Evolutionary conservation across 2,329 filamentous ascomycete genomes (phyloP).

Genomic region (Catunica adiposa): DNA sequence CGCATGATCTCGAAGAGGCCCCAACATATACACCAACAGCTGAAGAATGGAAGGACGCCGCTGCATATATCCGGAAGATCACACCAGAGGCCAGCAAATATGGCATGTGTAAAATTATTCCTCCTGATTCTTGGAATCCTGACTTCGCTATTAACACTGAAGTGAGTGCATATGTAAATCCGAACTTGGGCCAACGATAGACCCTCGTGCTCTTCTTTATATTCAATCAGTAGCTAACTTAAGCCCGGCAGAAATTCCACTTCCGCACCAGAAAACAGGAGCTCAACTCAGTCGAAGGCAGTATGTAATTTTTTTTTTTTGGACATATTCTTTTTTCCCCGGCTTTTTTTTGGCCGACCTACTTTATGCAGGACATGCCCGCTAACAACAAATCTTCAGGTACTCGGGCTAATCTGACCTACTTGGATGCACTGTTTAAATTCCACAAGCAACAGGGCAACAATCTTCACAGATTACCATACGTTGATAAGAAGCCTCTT

Average conservation of each 20-base stretch:
- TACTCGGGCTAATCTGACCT: constrained; percentile 87
- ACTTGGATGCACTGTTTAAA: constrained; percentile 85
- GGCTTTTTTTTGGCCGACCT: too few relatives aligned
- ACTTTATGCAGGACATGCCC: not conserved
- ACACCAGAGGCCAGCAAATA: constrained; percentile 69
- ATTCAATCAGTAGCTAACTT: not conserved
- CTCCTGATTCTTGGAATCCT: constrained; percentile 85
- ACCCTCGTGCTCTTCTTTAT: not conserved
- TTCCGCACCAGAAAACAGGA: constrained; percentile 94
- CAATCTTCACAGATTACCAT: constrained; percentile 83
- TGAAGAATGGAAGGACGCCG: constrained; percentile 87
- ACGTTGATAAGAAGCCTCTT: constrained; percentile 91
- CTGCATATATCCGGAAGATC: constrained; percentile 88
- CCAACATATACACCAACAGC: constrained; percentile 80
- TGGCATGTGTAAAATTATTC: constrained; percentile 90
- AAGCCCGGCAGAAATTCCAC: constrained; percentile 59
- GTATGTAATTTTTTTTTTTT: constrained; percentile 34
- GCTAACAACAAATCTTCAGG: constrained; percentile 31
- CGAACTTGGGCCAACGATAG: too few relatives aligned
- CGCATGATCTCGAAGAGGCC: constrained; percentile 74
- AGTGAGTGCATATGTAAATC: constrained; percentile 31
- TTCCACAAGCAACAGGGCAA: constrained; percentile 95
- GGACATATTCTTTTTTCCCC: too few relatives aligned
- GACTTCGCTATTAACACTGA: constrained; percentile 93
- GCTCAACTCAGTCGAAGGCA: constrained; percentile 94